Percentiles rank a stretch among this genome's conserved stretches.
phyloP scores from a whole-genome alignment of 2,329 filamentous ascomycete species.

The Aspergillus unguis region DNA sequence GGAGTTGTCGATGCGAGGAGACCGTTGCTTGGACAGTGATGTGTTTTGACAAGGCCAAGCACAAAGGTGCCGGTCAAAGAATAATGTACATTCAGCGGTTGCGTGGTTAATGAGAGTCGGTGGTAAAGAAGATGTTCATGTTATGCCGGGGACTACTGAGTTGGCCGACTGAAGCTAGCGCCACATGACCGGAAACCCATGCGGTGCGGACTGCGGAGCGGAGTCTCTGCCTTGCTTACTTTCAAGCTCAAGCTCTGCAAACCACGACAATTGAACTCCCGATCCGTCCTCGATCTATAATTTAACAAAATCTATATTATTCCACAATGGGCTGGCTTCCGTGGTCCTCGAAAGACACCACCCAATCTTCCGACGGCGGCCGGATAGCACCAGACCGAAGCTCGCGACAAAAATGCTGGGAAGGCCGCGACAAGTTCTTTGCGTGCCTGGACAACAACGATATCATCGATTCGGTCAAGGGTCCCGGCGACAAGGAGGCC shows the following conservation, averaged over 20 bases:
- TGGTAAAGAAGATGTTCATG: no score
- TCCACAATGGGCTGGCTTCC: constrained; percentile 51
- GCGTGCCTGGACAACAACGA: constrained; percentile 75
- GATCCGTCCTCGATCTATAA: background rate
- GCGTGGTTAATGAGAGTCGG: background rate
- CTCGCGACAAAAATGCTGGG: constrained; percentile 83
- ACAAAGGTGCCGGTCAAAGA: background rate
- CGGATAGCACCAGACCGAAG: constrained; percentile 79
- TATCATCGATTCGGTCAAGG: constrained; percentile 71
- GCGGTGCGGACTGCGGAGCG: constrained; percentile 13
- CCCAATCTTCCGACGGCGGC: constrained; percentile 53
- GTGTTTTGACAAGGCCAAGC: background rate
- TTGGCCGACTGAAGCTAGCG: constrained; percentile 15
- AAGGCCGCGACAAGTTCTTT: constrained; percentile 84
- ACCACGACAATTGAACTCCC: background rate
- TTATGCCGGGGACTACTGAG: background rate
- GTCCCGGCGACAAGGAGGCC: constrained; percentile 50
- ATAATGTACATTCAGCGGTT: background rate
- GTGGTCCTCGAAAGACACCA: constrained; percentile 45
- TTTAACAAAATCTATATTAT: no score
- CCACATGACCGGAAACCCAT: constrained; percentile 17
- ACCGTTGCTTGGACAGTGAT: no score
- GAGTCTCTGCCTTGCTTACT: background rate
- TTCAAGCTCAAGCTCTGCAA: background rate
- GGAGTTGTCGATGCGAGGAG: background rate